Evolutionary conservation across 2,329 filamentous ascomycete species (phyloP).

Genomic region (Fusarium transvaalense): DNA sequence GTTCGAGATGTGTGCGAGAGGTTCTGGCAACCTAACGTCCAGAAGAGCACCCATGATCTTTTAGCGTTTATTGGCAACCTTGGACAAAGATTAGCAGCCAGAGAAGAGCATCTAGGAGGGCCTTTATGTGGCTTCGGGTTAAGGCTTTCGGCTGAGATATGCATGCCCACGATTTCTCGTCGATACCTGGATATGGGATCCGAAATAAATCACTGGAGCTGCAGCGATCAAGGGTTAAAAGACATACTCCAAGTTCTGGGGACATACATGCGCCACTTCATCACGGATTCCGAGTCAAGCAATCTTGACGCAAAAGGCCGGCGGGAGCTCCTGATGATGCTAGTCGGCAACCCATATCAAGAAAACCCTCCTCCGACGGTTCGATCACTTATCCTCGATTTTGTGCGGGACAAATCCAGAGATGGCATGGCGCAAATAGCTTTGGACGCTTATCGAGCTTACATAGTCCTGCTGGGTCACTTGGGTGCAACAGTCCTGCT

Average conservation of each 20-base stretch:
- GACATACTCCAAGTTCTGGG: slow-evolving; percentile 45
- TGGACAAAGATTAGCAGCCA: slow-evolving; percentile 49
- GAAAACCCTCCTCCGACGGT: slow-evolving; percentile 43
- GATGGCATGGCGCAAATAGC: slow-evolving; percentile 2
- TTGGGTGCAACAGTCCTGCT: slow-evolving; percentile 51
- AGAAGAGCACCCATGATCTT: slow-evolving; percentile 29
- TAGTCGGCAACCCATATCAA: slow-evolving; percentile 49
- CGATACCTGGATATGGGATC: slow-evolving; percentile 47
- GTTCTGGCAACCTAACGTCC: slow-evolving; percentile 27
- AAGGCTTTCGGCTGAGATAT: slow-evolving; percentile 49
- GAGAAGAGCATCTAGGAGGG: slow-evolving; percentile 42
- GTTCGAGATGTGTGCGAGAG: slow-evolving; percentile 45
- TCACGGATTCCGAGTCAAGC: neutral
- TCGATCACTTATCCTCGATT: slow-evolving; percentile 39
- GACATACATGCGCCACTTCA: slow-evolving; percentile 33
- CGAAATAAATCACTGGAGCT: slow-evolving; percentile 28
- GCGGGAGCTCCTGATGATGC: slow-evolving; percentile 47
- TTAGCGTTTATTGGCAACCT: slow-evolving; percentile 59
- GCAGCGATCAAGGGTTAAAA: slow-evolving; percentile 11
- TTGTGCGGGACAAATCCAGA: slow-evolving; percentile 12
- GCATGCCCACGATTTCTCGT: slow-evolving; percentile 40
- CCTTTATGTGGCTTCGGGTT: slow-evolving; percentile 51
- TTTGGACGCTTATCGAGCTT: slow-evolving; percentile 43
- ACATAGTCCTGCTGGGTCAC: slow-evolving; percentile 49
- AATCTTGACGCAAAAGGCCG: slow-evolving; percentile 33